Evolutionary conservation across 371 early-diverging fungal species (phyloP).

Genomic region (Nematocida ausubeli): DNA sequence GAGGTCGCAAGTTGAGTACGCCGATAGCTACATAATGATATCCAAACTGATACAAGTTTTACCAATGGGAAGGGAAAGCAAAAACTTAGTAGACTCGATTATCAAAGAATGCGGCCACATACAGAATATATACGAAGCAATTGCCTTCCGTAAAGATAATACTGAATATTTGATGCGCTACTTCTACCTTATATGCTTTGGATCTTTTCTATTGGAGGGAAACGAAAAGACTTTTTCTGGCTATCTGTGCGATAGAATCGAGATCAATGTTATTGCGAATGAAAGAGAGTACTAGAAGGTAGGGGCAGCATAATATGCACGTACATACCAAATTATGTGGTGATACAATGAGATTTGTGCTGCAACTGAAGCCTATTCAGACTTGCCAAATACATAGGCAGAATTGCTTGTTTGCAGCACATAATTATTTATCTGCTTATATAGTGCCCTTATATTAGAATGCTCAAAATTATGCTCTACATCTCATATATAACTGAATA

Average conservation of each 20-base stretch:
- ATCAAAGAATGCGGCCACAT: slow-evolving; percentile 74
- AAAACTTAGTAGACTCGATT: slow-evolving; percentile 72
- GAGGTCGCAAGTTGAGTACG: slow-evolving; percentile 69
- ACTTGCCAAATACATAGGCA: background rate
- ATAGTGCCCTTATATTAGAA: background rate
- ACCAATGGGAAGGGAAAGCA: slow-evolving; percentile 71
- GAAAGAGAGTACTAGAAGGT: slow-evolving; percentile 18
- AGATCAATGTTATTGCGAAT: slow-evolving; percentile 40
- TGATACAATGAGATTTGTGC: background rate
- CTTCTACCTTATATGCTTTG: slow-evolving; percentile 60
- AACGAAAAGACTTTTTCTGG: slow-evolving; percentile 14
- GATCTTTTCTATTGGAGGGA: slow-evolving; percentile 47
- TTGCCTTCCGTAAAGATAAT: slow-evolving; percentile 1
- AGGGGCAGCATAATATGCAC: background rate
- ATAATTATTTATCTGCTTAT: background rate
- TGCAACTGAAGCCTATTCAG: background rate
- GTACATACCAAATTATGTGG: background rate
- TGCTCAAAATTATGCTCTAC: background rate
- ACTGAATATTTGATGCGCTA: slow-evolving; percentile 49
- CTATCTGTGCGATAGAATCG: slow-evolving; percentile 28
- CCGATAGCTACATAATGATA: slow-evolving; percentile 72
- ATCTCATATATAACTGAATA: background rate
- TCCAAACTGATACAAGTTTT: slow-evolving; percentile 72
- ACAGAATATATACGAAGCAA: slow-evolving; percentile 71
- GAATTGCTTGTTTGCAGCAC: background rate